Evolutionary conservation across 108 stramenopile genomes (phyloP), one percentile per base, ranked within the genome.

Genomic region (Stephanodiscus triporus): DNA sequence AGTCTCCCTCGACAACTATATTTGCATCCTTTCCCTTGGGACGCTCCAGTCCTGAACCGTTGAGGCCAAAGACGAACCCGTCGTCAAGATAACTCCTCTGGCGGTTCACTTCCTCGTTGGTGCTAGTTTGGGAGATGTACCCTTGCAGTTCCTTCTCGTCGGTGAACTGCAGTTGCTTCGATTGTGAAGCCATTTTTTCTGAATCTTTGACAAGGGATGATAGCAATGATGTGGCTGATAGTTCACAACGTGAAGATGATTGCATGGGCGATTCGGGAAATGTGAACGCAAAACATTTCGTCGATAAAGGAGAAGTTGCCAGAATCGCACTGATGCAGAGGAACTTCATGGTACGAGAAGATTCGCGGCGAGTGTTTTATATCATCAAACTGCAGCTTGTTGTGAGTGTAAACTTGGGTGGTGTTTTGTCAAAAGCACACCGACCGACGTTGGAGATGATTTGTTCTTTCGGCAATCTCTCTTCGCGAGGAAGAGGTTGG

Each of bases 61-160:
- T 87, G 45, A 93, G 79, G 26, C 92, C 92, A 66, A 91, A 93
- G 4, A 93, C 86, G 59, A 93, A 93, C 36, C 92, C 92, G 71
- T 93, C 92, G 45, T 91, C 87, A 9, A 84, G 71, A 29, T 85
- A 89, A 3, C 77, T 78, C 57, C 82, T 86, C 40, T 57, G 42
- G 2, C 19, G 0, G 30, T 14, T 17, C 29, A 17, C 16, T 37
- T 63, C 49, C 2, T 6, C 26, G n/a, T 67, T 58, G 0, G 45
- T 29, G 45, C 26, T 27, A 0, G 26, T 51, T 59, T 66, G 55
- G 14, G 56, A 19, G 19, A 66, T 58, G 73, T 57, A 66, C 0
- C 17, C 27, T 22, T 65, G 23, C 19, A 47, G 32, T 26, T 11
- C 9, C 48, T 74, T 9, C 36, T 74, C 73, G 17, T 74, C 56